Conservation (phyloP, 208 protist genomes). For the Wallacemonas sp. region DNA sequence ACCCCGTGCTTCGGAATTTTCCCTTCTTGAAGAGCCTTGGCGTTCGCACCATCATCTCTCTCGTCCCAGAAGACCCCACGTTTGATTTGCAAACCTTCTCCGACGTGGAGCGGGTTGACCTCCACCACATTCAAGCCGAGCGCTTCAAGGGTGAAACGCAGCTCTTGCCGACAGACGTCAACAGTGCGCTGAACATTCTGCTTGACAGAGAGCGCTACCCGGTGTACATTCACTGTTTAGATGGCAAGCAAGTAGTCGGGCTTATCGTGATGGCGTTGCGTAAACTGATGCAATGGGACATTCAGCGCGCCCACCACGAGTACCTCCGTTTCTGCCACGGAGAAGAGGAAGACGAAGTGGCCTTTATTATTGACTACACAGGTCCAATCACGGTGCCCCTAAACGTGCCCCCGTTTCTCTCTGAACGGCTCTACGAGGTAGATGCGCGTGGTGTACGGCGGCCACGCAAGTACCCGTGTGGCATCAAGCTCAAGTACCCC, state of each 20-base stretch:
- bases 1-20: constrained; percentile 85
- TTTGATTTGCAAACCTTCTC: constrained; percentile 76
- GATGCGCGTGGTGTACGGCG: constrained; percentile 21
- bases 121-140: constrained; percentile 73
- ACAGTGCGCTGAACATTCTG: constrained; percentile 56
- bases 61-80: constrained; percentile 83
- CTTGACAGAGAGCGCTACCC: constrained; percentile 63
- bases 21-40: constrained; percentile 50
- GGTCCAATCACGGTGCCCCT: constrained; percentile 61
- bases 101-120: constrained; percentile 42
- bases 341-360: constrained; percentile 61
- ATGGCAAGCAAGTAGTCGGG: constrained; percentile 75
- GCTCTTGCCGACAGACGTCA: constrained; percentile 75
- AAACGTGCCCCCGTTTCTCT: constrained; percentile 62
- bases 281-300: constrained; percentile 76
- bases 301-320: constrained; percentile 48
- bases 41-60: constrained; percentile 70
- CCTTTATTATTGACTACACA: constrained; percentile 74
- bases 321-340: constrained; percentile 61
- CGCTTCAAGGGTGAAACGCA: constrained; percentile 84
- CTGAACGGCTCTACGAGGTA: constrained; percentile 35
- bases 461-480: constrained; percentile 19
- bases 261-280: constrained; percentile 77
- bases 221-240: constrained; percentile 87
- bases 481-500: constrained; percentile 39